Evolutionary conservation across 2,329 filamentous ascomycete genomes (phyloP).

Genomic region (Elsinoe fawcettii): DNA sequence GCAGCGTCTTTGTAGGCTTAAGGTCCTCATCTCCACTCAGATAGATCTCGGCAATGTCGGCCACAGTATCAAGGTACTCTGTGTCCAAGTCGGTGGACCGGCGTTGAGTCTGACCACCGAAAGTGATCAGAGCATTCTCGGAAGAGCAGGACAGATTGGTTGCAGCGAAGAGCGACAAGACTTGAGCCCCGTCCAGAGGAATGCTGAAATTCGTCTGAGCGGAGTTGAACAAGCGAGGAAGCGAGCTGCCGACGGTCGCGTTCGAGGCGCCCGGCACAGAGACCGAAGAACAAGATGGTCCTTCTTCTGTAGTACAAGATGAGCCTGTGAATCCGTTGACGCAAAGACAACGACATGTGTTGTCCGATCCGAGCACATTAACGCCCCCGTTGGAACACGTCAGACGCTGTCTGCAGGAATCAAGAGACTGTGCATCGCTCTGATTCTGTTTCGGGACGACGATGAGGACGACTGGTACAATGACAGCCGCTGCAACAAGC

Average conservation of each 20-base stretch:
- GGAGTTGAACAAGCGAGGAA: constrained; percentile 64
- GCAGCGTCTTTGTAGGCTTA: constrained; percentile 16
- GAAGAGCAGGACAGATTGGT: constrained; percentile 70
- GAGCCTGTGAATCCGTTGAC: constrained; percentile 73
- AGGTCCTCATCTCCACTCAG: background rate
- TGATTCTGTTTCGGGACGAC: constrained; percentile 46
- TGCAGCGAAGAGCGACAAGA: constrained; percentile 69
- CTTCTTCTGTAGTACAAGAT: constrained; percentile 45
- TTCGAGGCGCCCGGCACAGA: constrained; percentile 44
- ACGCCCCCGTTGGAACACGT: constrained; percentile 74
- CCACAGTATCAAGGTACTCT: background rate
- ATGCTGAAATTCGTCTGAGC: constrained; percentile 65
- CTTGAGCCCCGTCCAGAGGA: constrained; percentile 58
- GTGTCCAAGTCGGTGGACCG: constrained; percentile 14
- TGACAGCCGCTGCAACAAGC: constrained; percentile 69
- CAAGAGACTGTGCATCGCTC: constrained; percentile 23
- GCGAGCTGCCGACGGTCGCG: constrained; percentile 71
- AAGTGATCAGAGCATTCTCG: constrained; percentile 82
- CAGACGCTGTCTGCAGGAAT: constrained; percentile 53
- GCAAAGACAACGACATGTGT: constrained; percentile 75
- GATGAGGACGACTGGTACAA: constrained; percentile 65
- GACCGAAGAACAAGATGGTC: constrained; percentile 50
- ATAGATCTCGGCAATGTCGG: background rate
- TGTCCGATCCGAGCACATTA: constrained; percentile 48
- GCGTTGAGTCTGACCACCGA: constrained; percentile 47